Percentiles rank a stretch among this genome's conserved stretches.
Evolutionary conservation across 75 land plant species (phyloP).

Genomic region (Sequoia sempervirens): DNA sequence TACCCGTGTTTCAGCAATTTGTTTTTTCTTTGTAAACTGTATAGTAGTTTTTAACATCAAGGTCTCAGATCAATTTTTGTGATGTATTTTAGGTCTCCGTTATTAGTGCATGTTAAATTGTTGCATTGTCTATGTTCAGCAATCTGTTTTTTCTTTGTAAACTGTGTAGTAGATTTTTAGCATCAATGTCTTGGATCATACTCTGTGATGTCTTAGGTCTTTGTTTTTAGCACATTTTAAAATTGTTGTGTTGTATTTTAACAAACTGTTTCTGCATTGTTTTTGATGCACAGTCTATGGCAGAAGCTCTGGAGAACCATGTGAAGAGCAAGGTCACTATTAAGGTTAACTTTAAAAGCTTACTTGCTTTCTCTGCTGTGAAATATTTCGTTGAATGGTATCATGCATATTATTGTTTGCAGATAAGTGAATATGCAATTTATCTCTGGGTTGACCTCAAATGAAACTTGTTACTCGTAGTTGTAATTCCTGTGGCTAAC

Average conservation of each 20-base stretch:
- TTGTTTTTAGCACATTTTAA: background rate
- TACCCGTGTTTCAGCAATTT: no score
- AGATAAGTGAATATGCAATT: background rate
- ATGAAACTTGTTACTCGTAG: background rate
- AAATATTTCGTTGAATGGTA: background rate
- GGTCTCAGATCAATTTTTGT: no score
- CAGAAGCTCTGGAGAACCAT: slow-evolving; percentile 82
- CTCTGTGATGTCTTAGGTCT: no score
- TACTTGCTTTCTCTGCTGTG: background rate
- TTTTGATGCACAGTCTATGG: slow-evolving; percentile 62
- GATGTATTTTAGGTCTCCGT: background rate
- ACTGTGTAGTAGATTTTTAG: no score
- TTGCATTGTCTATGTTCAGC: background rate
- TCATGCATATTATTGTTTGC: background rate
- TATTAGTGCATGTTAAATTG: background rate
- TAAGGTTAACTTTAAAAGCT: slow-evolving; percentile 46
- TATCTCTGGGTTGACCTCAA: background rate
- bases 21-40: background rate
- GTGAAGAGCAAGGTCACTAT: slow-evolving; percentile 81
- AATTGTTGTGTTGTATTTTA: background rate
- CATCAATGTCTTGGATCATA: no score
- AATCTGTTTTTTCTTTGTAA: background rate
- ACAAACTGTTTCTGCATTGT: background rate
- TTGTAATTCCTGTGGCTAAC: background rate
- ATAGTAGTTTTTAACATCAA: no score